A percentile compares a stretch with the other conserved stretches of the same genome.
Evolutionary conservation across 495 filamentous ascomycete species (phyloP).

Genomic region (Lindgomyces ingoldianus): DNA sequence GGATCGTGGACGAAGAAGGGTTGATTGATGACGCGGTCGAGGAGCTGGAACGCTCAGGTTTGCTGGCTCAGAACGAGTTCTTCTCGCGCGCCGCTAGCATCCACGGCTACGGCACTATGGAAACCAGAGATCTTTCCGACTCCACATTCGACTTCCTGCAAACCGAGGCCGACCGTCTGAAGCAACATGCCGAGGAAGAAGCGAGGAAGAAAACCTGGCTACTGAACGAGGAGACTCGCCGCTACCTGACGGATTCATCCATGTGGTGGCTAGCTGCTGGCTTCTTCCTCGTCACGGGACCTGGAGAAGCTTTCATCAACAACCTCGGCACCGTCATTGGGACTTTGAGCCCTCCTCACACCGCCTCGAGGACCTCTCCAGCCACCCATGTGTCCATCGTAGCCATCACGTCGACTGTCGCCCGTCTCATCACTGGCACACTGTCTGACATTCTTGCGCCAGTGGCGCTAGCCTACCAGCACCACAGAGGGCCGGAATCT

Average conservation of each 20-base stretch:
- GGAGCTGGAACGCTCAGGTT: slow-evolving; percentile 78
- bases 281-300: slow-evolving; percentile 91
- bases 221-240: slow-evolving; percentile 80
- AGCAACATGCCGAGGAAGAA: slow-evolving; percentile 63
- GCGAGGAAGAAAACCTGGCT: slow-evolving; percentile 77
- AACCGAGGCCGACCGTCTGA: slow-evolving; percentile 49
- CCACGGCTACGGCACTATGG: slow-evolving; percentile 59
- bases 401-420: slow-evolving; percentile 84
- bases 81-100: slow-evolving; percentile 48
- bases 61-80: slow-evolving; percentile 72
- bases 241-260: slow-evolving; percentile 80
- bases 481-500: slow-evolving; percentile 42
- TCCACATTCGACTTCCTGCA: slow-evolving; percentile 51
- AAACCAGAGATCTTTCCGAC: slow-evolving; percentile 49
- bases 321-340: slow-evolving; percentile 92
- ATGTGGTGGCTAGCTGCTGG: slow-evolving; percentile 94
- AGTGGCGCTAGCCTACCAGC: slow-evolving; percentile 43
- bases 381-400: slow-evolving; percentile 92
- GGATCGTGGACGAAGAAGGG: slow-evolving; percentile 67
- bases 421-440: slow-evolving; percentile 80
- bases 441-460: slow-evolving; percentile 88
- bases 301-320: slow-evolving; percentile 95
- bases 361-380: slow-evolving; percentile 55
- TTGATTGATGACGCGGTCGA: slow-evolving; percentile 83
- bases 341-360: slow-evolving; percentile 69